Evolutionary conservation across 208 protist genomes (phyloP), one percentile per base, ranked within the genome.

Genomic region (Leishmania tarentolae): DNA sequence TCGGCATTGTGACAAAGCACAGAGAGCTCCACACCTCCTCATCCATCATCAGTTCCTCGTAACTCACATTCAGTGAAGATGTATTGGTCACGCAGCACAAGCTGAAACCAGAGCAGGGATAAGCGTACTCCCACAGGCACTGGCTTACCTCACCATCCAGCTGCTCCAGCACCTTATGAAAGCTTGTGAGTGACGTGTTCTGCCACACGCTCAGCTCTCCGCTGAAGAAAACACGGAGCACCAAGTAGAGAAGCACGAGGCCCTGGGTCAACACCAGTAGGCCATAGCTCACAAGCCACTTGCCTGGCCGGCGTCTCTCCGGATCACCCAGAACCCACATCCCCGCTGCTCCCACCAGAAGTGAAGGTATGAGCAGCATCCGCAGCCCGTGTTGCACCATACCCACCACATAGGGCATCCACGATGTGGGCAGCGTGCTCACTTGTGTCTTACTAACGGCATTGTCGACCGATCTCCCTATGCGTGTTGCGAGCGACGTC

Each of bases 41-140:
- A 7, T 78, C 42, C 42, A 11, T 5, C 19, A 65, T 37, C 42
- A 47, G 52, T 1, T 47, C 84, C 9, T 28, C 63, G 0, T 68
- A 53, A 37, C 52, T 69, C 35, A 53, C n/a, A 15, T 37, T 61
- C 24, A 89, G 37, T 24, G 69, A 52, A 1, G 80, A 75, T 6
- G 83, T 84, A 72, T 92, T 92, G 9, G 84, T 89, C 31, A 89
- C 53, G 66, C 88, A 92, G 68, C 86, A 90, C 7, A 15, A 78
- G 31, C 75, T 81, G 40, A 89, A 80, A 17, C 88, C 88, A 2
- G 86, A 87, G 81, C 86, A 92, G 9, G 78, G 37, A 47, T 90
- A 82, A 8, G 50, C 17, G 7, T 53, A 40, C 73, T 90, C 79
- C 78, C 86, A 83, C 1, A 59, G 47, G 65, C 84, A 88, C 70